These are phyloP conservation scores for Erodium maritimum DNA, from an alignment of 345 rosid genomes.

Conservation along the genomic window DNA sequence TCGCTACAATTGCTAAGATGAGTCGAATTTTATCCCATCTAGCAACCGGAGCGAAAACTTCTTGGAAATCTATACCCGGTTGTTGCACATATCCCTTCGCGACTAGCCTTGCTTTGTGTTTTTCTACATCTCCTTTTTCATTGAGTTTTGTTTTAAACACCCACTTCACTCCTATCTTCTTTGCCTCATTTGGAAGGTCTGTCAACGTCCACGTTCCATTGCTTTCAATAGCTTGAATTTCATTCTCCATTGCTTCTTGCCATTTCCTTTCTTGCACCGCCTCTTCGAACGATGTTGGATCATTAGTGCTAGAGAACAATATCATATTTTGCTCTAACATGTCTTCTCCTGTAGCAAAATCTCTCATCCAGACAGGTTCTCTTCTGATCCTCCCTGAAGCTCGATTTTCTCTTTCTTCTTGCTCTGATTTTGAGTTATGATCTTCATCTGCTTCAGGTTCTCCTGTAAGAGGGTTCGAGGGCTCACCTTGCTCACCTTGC, in stretches of 20 bases:
- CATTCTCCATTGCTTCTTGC: not conserved
- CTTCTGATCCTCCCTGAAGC: not conserved
- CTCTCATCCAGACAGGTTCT: not conserved
- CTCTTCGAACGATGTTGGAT: not conserved
- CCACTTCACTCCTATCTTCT: not conserved
- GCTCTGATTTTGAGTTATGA: too few species aligned
- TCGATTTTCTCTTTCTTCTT: too few species aligned
- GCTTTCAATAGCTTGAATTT: too few species aligned
- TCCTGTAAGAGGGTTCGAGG: too few species aligned
- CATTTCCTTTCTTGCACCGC: not conserved
- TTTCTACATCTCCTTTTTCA: not conserved
- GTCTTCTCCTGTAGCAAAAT: too few species aligned
- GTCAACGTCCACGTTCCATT: not conserved
- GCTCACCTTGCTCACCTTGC: too few species aligned
- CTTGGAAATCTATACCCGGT: not conserved
- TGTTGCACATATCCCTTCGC: not conserved
- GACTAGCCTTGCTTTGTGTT: not conserved
- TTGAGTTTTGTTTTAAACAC: not conserved
- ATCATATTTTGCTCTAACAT: too few species aligned
- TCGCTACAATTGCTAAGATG: too few species aligned
- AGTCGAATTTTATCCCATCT: too few species aligned
- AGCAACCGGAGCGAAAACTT: too few species aligned
- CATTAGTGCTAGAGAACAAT: too few species aligned
- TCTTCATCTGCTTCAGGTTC: too few species aligned
- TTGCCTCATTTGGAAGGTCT: not conserved